These are phyloP conservation scores for Citropsis articulata DNA, from an alignment of 345 rosid genomes.

Conservation along the genomic window DNA sequence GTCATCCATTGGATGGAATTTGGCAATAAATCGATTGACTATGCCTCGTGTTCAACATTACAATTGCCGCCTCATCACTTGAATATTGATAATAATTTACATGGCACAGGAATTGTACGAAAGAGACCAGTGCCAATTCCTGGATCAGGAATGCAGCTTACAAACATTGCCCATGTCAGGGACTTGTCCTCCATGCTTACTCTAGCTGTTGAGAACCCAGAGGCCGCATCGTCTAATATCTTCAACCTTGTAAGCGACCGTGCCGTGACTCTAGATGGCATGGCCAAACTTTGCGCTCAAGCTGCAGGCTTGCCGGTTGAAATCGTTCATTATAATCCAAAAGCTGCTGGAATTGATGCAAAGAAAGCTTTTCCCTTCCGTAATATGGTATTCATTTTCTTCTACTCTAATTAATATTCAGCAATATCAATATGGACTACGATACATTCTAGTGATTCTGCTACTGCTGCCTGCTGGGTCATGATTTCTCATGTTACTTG, in stretches of 20 bases:
- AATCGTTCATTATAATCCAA: slow-evolving; percentile 90
- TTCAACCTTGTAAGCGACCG: slow-evolving; percentile 91
- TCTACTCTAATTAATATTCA: neutral
- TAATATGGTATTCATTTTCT: slow-evolving; percentile 56
- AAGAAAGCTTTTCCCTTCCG: slow-evolving; percentile 96
- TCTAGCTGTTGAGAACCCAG: slow-evolving; percentile 66
- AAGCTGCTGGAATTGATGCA: slow-evolving; percentile 73
- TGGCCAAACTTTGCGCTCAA: slow-evolving; percentile 88
- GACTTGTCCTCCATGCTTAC: slow-evolving; percentile 92
- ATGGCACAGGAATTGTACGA: slow-evolving; percentile 69
- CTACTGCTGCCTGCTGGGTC: neutral
- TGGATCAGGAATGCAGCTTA: slow-evolving; percentile 89
- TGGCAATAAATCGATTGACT: neutral
- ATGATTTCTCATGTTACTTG: neutral
- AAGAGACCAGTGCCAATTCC: slow-evolving; percentile 88
- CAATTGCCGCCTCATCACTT: neutral
- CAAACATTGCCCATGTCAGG: slow-evolving; percentile 75
- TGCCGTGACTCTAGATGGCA: slow-evolving; percentile 89
- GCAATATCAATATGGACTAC: no score
- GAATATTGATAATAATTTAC: neutral
- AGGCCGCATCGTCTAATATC: slow-evolving; percentile 63
- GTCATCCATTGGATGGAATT: no score
- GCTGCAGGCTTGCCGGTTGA: slow-evolving; percentile 74
- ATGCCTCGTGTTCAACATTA: neutral
- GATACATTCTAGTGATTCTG: neutral